Base-by-base conservation (phyloP, 2,329 filamentous ascomycete genomes). In the Conoideocrella luteorostrata region DNA sequence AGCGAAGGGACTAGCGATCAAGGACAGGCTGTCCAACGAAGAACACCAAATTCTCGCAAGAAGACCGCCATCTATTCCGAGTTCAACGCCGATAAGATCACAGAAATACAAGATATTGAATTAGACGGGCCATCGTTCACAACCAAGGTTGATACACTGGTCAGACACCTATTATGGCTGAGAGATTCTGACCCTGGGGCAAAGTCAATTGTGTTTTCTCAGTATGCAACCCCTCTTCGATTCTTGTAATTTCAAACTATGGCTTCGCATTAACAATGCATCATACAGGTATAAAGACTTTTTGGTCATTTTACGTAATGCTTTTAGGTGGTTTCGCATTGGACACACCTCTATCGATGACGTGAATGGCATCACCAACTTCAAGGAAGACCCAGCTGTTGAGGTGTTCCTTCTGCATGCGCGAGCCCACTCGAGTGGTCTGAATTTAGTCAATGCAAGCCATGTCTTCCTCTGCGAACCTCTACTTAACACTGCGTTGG, bases 391-490 rank as follows among this genome's bases (percentile, higher is more conserved):
- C 49, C 76, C 87, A 1, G 63, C 68, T 3, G 64, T 84, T 5
- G 88, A 96, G 60, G 90, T 86, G 53, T 91, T 98, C 53, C 72
- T 97, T 4, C 75, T 98, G 12, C 89, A 96, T 58, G 90, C 90
- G 5, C 86, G 89, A 51, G 86, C 88, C 0, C 88, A 95, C 59
- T 85, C 88, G 0, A 90, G 86, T 2, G 93, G 93, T 0, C 72
- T 98, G 23, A 97, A 95, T 49, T 76, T 98, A 0, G 85, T 95
- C 51, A 91, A 94, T 55, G 93, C 91, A 4, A 95, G 82, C 38
- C 89, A 97, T 58, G 89, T 97, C 2, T 94, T 97, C 58, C 75
- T 98, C 4, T 95, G 89, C 61, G 93, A 98, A 59, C 93, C 93
- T 3, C 71, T 97, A 4, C 80, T 97, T 53, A 95, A 97, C 58